phyloP scores from a whole-genome alignment of 805 yeast species.

The Candida endomychidarum region DNA sequence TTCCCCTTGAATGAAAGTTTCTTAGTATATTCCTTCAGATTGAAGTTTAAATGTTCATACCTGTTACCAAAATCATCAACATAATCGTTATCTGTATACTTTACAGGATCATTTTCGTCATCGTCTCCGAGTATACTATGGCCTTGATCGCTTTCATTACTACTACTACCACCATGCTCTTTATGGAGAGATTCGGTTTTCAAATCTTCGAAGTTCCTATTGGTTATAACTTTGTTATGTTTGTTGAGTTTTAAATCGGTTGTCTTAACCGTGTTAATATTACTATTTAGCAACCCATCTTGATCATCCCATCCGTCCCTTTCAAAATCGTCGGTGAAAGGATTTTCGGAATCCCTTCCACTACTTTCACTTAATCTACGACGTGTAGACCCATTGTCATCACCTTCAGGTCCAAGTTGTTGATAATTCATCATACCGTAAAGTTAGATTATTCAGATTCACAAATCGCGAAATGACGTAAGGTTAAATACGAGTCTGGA shows the following conservation, averaged over 20 bases:
- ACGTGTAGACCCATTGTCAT: background rate
- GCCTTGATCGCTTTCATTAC: conserved; percentile 4
- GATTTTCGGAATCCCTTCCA: background rate
- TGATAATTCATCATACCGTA: conserved; percentile 5
- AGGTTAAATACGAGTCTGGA: no score
- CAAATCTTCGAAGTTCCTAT: conserved; percentile 14
- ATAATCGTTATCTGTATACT: conserved; percentile 15
- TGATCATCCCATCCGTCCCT: conserved; percentile 8
- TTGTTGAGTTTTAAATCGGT: conserved; percentile 9
- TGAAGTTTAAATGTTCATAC: conserved; percentile 38
- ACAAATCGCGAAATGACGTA: conserved; percentile 3
- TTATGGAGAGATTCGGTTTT: conserved; percentile 12
- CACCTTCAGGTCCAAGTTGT: conserved; percentile 2
- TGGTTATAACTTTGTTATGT: conserved; percentile 15
- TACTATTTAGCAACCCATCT: conserved; percentile 6
- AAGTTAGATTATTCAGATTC: background rate
- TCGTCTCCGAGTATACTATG: conserved; percentile 7
- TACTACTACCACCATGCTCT: conserved; percentile 9
- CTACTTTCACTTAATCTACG: background rate
- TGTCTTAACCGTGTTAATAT: conserved; percentile 3
- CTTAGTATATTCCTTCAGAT: conserved; percentile 32
- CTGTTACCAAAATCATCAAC: conserved; percentile 34
- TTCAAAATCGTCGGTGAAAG: background rate
- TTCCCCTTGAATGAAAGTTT: conserved; percentile 38
- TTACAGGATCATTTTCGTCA: conserved; percentile 18